Base-by-base conservation (phyloP, 768 basidiomycete species). In the Suillus subalutaceus region DNA sequence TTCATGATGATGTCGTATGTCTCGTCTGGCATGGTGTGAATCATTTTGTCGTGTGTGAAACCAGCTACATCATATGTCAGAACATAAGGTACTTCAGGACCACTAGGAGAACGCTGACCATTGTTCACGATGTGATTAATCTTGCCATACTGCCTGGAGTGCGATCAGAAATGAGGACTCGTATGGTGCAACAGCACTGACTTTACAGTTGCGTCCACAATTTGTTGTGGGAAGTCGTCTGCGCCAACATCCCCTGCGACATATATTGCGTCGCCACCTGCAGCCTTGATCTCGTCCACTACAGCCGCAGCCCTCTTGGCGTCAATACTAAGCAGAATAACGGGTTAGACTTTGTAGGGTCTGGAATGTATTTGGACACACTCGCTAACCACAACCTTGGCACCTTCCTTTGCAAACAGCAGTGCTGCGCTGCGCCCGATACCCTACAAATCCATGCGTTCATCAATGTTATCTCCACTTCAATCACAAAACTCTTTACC, bases 91-190 rank as follows among this genome's bases (percentile, higher is more conserved):
- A 13, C 40, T 56, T 50, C 12, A 63, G 32, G 50, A 30, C 16
- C 38, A 46, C 48, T 44, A 20, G 12, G 6, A 44, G 10, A 3
- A n/a, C 4, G 73, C 80, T 60, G 37, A 84, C 87, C 89, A 68
- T 94, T 94, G 79, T 94, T 94, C 40, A 94, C 83, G 63, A 94
- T 91, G 74, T 94, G 92, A 77, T 95, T 93, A 60, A 95, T 88
- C 74, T 92, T 91, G 32, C 92, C 93, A 69, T 88, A 94, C 90
- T 93, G 72, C 38, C 48, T 18, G 20, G 18, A n/a, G 32, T 40
- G 38, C 26, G 10, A 60, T 59, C 13, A 66, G 40, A 55, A 30
- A 38, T 52, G 32, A 44, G 43, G 53, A 4, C 2, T 16, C 16
- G 23, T 43, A 10, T 23, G 46, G 18, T 43, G n/a, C 40, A 32